phyloP scores from a whole-genome alignment of 139 green algal genomes.

The Asterochloris sp. region DNA sequence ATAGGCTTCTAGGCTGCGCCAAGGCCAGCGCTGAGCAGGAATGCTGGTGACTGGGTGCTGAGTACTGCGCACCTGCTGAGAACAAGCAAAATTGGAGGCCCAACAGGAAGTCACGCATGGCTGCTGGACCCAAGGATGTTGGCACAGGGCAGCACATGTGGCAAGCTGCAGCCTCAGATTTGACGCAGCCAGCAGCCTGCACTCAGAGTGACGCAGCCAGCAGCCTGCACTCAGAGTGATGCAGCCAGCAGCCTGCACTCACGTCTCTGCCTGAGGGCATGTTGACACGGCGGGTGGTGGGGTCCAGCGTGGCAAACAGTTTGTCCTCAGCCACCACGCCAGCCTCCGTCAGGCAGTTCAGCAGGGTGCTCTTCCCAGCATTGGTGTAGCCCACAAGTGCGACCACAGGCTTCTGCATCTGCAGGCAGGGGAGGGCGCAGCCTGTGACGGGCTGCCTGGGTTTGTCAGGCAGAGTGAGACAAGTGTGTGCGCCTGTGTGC shows the following conservation, averaged over 20 bases:
- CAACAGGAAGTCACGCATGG: too few relatives aligned
- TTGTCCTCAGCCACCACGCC: slow-evolving; percentile 89
- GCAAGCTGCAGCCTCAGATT: too few relatives aligned
- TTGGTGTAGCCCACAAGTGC: slow-evolving; percentile 97
- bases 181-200: too few relatives aligned
- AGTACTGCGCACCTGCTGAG: too few relatives aligned
- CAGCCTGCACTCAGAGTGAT: too few relatives aligned
- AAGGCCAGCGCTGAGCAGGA: background rate
- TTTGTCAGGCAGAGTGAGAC: background rate
- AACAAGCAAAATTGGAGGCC: too few relatives aligned
- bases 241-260: background rate
- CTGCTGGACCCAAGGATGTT: too few relatives aligned
- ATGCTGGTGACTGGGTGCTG: too few relatives aligned
- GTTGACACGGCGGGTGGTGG: slow-evolving; percentile 82
- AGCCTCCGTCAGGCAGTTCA: slow-evolving; percentile 66
- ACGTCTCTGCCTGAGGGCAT: slow-evolving; percentile 76
- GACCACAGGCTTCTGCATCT: slow-evolving; percentile 75
- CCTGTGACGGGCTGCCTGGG: background rate
- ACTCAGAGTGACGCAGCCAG: slow-evolving; percentile 2
- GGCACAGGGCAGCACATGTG: too few relatives aligned
- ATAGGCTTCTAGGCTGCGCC: background rate
- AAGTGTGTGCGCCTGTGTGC: background rate
- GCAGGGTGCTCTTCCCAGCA: slow-evolving; percentile 74
- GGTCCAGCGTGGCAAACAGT: slow-evolving; percentile 98
- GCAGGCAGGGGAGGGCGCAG: background rate